phyloP scores from a whole-genome alignment of 805 yeast genomes.

The Barnettozyma siamensis region DNA sequence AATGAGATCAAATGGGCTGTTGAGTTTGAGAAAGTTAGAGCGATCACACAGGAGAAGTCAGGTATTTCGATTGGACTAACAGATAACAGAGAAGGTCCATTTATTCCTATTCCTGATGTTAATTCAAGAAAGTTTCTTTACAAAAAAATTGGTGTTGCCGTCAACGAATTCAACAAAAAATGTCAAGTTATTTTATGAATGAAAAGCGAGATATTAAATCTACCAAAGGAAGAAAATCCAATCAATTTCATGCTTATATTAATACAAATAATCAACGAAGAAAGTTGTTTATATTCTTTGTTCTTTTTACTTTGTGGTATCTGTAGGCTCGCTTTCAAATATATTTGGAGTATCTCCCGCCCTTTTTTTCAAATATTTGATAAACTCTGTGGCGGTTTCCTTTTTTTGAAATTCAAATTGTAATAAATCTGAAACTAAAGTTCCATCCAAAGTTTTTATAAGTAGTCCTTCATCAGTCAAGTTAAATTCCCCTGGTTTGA shows the following conservation, averaged over 20 bases:
- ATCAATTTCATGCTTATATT: too few relatives aligned
- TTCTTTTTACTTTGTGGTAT: too few relatives aligned
- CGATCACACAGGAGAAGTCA: slow-evolving; percentile 69
- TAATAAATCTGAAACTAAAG: slow-evolving; percentile 30
- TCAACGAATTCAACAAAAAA: slow-evolving; percentile 66
- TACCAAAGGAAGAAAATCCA: too few relatives aligned
- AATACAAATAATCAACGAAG: too few relatives aligned
- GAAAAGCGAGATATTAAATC: too few relatives aligned
- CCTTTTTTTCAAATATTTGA: slow-evolving; percentile 39
- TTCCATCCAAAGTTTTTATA: slow-evolving; percentile 41
- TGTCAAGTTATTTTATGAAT: slow-evolving; percentile 46
- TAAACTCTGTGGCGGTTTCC: slow-evolving; percentile 43
- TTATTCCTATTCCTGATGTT: slow-evolving; percentile 73
- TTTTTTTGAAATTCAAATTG: slow-evolving; percentile 51
- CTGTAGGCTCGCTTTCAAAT: too few relatives aligned
- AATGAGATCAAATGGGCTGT: slow-evolving; percentile 69
- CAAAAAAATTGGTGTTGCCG: slow-evolving; percentile 72
- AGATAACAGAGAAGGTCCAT: slow-evolving; percentile 53
- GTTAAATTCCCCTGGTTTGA: slow-evolving; percentile 28
- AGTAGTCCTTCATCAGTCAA: slow-evolving; percentile 23
- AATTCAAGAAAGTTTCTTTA: slow-evolving; percentile 61
- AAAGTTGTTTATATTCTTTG: too few relatives aligned
- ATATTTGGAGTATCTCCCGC: slow-evolving; percentile 30
- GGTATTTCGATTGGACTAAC: slow-evolving; percentile 69
- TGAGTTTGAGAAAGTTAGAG: slow-evolving; percentile 53